Conservation (phyloP, 306 rosid species). For the Vachellia pachyceras region DNA sequence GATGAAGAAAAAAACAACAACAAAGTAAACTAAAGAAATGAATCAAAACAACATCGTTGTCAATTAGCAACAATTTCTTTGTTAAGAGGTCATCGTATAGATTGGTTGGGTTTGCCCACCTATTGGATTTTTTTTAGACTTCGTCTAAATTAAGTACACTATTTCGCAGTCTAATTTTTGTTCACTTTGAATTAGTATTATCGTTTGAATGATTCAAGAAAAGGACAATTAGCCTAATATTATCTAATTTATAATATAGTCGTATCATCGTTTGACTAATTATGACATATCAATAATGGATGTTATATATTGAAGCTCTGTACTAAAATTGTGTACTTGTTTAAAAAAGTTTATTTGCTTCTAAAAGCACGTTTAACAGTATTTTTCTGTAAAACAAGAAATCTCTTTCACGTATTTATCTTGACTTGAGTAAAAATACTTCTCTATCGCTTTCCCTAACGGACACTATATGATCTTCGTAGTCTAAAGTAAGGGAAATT, state of each 20-base stretch:
- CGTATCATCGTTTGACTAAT: no score
- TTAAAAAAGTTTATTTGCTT: no score
- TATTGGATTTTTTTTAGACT: not conserved
- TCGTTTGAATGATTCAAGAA: not conserved
- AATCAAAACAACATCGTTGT: not conserved
- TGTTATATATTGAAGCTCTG: no score
- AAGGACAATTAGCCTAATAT: not conserved
- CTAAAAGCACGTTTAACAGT: no score
- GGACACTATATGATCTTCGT: not conserved
- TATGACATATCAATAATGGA: no score
- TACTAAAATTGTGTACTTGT: no score
- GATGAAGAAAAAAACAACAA: not conserved
- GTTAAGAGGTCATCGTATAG: not conserved
- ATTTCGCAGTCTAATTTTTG: not conserved
- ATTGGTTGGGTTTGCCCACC: not conserved
- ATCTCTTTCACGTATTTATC: no score
- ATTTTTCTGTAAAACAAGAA: no score
- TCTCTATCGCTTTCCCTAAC: no score
- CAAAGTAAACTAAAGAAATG: not conserved
- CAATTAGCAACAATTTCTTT: not conserved
- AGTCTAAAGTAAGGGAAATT: not conserved
- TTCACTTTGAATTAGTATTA: not conserved
- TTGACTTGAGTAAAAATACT: no score
- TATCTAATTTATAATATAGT: no score
- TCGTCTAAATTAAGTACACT: not conserved